Percentiles rank a stretch among this genome's conserved stretches.
These are phyloP conservation scores for Ceratocystis albifundus DNA, from an alignment of 2,329 filamentous ascomycete species.

Conservation along the genomic window DNA sequence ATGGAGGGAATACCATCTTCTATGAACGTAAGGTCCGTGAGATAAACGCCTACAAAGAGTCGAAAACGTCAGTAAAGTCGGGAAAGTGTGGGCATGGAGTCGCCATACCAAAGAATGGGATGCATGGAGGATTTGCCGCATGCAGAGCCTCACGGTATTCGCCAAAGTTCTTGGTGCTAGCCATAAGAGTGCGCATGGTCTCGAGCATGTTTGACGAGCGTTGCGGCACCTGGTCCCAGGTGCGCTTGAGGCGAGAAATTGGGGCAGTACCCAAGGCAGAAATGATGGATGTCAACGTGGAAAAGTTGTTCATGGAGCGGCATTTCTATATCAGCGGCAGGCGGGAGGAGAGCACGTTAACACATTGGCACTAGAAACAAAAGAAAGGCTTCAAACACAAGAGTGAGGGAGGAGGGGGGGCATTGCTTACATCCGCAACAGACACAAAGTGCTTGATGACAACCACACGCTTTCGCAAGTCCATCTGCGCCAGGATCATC, in stretches of 20 bases:
- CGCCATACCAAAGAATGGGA: constrained; percentile 83
- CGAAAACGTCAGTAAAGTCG: neutral
- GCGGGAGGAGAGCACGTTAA: constrained; percentile 25
- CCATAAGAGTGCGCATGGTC: constrained; percentile 88
- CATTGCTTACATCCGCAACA: constrained; percentile 71
- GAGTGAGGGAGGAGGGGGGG: neutral
- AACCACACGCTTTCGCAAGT: constrained; percentile 89
- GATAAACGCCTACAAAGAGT: constrained; percentile 61
- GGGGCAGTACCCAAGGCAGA: constrained; percentile 89
- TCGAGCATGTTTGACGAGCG: constrained; percentile 72
- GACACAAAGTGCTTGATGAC: constrained; percentile 98
- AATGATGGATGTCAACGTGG: constrained; percentile 92
- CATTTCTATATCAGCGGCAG: constrained; percentile 57
- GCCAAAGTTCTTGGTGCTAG: constrained; percentile 94
- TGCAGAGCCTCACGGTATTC: constrained; percentile 92
- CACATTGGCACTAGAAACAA: constrained; percentile 16
- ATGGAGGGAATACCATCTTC: constrained; percentile 95
- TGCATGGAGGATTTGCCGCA: constrained; percentile 88
- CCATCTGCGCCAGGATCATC: constrained; percentile 91
- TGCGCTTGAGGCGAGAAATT: constrained; percentile 83
- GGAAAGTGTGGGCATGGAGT: neutral
- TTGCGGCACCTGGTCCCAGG: constrained; percentile 86
- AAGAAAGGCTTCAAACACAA: neutral
- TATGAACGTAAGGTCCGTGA: constrained; percentile 96
- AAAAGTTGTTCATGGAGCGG: constrained; percentile 87